Evolutionary conservation across 345 rosid genomes (phyloP), one percentile per base, ranked within the genome.

Genomic region (Gossypium ekmanianum): DNA sequence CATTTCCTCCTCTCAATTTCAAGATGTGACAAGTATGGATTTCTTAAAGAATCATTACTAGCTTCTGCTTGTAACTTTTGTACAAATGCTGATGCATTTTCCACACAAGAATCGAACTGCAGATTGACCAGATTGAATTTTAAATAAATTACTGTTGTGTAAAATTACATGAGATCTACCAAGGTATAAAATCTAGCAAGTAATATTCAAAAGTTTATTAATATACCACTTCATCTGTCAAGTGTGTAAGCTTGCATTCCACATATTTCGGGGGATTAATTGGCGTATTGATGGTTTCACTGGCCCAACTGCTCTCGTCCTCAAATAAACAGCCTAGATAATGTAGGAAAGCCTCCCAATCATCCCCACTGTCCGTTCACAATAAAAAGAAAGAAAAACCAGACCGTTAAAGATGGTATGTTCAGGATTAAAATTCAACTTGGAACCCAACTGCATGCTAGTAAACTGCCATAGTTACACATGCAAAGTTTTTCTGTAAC

Each of bases 321-420:
- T 88, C 96, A 76, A 95, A 87, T 85, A 95, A 83, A 81, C 99
- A 95, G 80, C 89, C 90, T 58, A 95, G 87, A 87, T 90, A 95
- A 74, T 93, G 92, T 72, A 89, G 87, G 86, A 93, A 93, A 86
- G 91, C 88, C 83, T 93, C 94, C 98, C 98, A 91, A 80, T 95
- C 99, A 85, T 95, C 99, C 84, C 96, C 94, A 88, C 99, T 93
- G 93, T 81, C 86, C 80, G 80, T 79, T 52, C 7, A 58, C 52
- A 59, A 24, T 4, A 41, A 72, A 56, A 72, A 26, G 27, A 82
- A 83, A 63, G 74, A 74, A 71, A 51, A 56, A 82, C 77, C 76
- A 86, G 24, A 81, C 67, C 80, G 63, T 72, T n/a, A 51, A 71
- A 75, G 72, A 68, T 50, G 75, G 5, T 52, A 66, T 12, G 18